Evolutionary conservation across 2,329 filamentous ascomycete species (phyloP), one percentile per base, ranked within the genome.

Genomic region (Apiospora saccharicola): DNA sequence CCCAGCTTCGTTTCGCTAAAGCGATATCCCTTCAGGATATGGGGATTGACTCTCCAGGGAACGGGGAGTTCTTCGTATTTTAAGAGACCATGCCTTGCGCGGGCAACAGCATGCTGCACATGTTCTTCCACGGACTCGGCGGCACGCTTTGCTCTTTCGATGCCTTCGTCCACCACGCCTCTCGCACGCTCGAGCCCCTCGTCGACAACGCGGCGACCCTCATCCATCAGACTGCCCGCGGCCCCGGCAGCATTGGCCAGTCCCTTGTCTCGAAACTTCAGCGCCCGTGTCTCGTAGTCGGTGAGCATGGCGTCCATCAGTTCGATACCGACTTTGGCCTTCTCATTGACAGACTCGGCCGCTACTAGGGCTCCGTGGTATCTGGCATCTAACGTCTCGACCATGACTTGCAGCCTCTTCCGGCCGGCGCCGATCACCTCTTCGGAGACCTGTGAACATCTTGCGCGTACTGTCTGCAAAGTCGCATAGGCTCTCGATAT

Each of bases 41-140:
- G 94, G 1, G 95, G 95, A 83, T 99, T 99, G 79, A 97, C 92
- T 73, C 93, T 90, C 96, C 96, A 99, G 0, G 96, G 96, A 49
- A 93, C 86, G 1, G 96, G 96, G 6, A 99, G 87, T 78, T 98
- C 95, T 67, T 97, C 91, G 83, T 98, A 99, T 74, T 89, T 89
- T 76, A 99, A 93, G 19, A 98, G 87, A 68, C 95, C 94, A 69
- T 94, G 89, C 79, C 92, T 89, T 41, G 95, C 95, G 72, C 91
- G 88, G 26, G 86, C 78, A 71, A 98, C 90, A 16, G 96, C 96
- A 71, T 89, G 88, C 77, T 96, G 92, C 53, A 99, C 92, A 75
- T 93, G 94, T 75, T 96, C 93, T 77, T 97, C 94, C 37, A 99
- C 85, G 10, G 91, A 91, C 78, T 94, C 91, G 71, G 93, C 94